phyloP scores from a whole-genome alignment of 2,329 filamentous ascomycete species.

The Zasmidium cellare region DNA sequence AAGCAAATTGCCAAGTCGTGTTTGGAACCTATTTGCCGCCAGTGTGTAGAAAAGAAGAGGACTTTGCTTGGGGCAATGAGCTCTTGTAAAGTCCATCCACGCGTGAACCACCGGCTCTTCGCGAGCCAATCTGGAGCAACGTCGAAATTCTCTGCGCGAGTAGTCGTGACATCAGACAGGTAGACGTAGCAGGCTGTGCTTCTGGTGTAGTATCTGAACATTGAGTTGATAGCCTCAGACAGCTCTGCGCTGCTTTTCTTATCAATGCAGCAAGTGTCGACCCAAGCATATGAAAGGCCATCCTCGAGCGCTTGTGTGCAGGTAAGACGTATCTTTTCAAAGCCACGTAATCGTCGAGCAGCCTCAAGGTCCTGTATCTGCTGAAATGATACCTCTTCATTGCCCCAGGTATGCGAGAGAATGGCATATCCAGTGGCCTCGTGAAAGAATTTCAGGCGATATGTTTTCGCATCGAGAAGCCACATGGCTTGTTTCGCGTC shows the following conservation, averaged over 20 bases:
- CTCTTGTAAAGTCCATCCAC: conserved; percentile 27
- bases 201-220: conserved; percentile 17
- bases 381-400: conserved; percentile 11
- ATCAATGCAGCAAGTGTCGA: conserved; percentile 23
- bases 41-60: conserved; percentile 12
- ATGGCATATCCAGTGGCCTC: conserved; percentile 14
- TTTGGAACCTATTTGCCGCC: not conserved
- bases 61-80: conserved; percentile 20
- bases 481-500: conserved; percentile 10
- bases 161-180: conserved; percentile 12
- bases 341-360: not conserved
- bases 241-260: conserved; percentile 20
- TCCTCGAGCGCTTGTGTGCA: conserved; percentile 10
- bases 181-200: conserved; percentile 16
- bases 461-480: conserved; percentile 12
- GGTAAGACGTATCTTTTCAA: conserved; percentile 10
- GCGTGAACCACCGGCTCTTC: conserved; percentile 15
- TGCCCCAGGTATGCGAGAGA: conserved; percentile 19
- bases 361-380: not conserved
- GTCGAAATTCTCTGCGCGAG: not conserved
- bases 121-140: not conserved
- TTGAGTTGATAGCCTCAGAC: conserved; percentile 22
- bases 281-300: conserved; percentile 8
- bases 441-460: conserved; percentile 8
- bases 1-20: not conserved